Evolutionary conservation across 2,329 filamentous ascomycete genomes (phyloP).

Genomic region (Hypoxylon sp.): DNA sequence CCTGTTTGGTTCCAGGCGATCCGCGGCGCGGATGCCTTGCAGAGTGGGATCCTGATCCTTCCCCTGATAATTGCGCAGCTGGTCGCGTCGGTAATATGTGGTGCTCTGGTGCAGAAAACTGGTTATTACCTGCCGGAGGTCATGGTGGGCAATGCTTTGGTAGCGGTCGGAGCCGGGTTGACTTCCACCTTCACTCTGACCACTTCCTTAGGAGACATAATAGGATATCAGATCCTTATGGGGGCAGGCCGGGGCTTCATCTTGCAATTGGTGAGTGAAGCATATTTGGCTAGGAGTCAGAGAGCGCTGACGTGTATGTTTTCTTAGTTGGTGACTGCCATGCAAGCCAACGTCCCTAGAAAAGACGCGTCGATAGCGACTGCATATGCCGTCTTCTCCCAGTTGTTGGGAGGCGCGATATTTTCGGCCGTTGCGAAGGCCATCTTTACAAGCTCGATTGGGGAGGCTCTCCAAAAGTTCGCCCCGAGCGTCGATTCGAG

Average conservation of each 20-base stretch:
- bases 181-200: slow-evolving; percentile 51
- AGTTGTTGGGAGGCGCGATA: slow-evolving; percentile 65
- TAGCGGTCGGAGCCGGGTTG: slow-evolving; percentile 54
- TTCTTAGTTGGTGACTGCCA: slow-evolving; percentile 46
- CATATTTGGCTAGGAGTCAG: not conserved
- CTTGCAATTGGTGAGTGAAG: slow-evolving; percentile 46
- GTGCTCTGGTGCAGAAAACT: slow-evolving; percentile 41
- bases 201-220: slow-evolving; percentile 51
- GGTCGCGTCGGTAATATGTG: slow-evolving; percentile 44
- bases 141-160: slow-evolving; percentile 49
- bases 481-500: slow-evolving; percentile 55
- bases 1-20: slow-evolving; percentile 51
- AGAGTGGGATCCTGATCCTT: slow-evolving; percentile 48
- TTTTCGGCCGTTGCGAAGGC: slow-evolving; percentile 65
- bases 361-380: slow-evolving; percentile 46
- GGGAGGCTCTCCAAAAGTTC: slow-evolving; percentile 57
- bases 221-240: slow-evolving; percentile 52
- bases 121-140: slow-evolving; percentile 56
- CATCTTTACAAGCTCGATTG: slow-evolving; percentile 64
- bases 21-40: slow-evolving; percentile 34
- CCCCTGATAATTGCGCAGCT: slow-evolving; percentile 49
- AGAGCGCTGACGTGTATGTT: slow-evolving; percentile 10
- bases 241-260: slow-evolving; percentile 49
- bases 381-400: slow-evolving; percentile 62
- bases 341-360: slow-evolving; percentile 48